phyloP scores from a whole-genome alignment of 2,329 filamentous ascomycete genomes.

The Aspergillus piperis region DNA sequence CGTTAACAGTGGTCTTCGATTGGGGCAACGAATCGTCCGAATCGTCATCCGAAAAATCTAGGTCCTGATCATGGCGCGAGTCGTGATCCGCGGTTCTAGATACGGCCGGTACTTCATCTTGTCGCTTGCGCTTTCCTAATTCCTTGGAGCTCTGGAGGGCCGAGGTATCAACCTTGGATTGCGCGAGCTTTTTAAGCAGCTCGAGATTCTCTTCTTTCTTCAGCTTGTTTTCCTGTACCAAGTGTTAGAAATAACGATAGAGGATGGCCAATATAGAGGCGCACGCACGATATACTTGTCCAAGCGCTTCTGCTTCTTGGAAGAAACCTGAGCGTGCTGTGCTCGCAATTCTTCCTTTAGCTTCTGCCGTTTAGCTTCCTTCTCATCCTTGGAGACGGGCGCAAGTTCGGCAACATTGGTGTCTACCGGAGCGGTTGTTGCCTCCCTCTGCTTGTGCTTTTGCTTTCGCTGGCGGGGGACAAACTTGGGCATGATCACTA shows the following conservation, averaged over 20 bases:
- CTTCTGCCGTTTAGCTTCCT: conserved; percentile 54
- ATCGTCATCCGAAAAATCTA: conserved; percentile 36
- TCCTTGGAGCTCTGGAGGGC: conserved; percentile 75
- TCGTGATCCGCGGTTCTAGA: conserved; percentile 23
- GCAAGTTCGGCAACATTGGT: conserved; percentile 45
- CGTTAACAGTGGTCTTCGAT: conserved; percentile 24
- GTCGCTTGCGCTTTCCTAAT: conserved; percentile 69
- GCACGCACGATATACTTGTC: conserved; percentile 65
- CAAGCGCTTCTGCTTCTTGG: conserved; percentile 67
- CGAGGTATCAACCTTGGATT: conserved; percentile 77
- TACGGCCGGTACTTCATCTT: conserved; percentile 46
- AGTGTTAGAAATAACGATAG: conserved; percentile 19
- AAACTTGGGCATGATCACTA: conserved; percentile 48
- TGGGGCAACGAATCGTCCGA: conserved; percentile 37
- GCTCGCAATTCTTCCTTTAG: conserved; percentile 58
- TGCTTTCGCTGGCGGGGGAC: conserved; percentile 62
- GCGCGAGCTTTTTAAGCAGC: conserved; percentile 78
- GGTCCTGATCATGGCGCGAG: conserved; percentile 29
- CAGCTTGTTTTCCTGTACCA: conserved; percentile 74
- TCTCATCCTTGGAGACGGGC: conserved; percentile 54
- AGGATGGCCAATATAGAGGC: background rate
- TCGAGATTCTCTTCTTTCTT: conserved; percentile 89
- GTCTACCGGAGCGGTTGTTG: conserved; percentile 44
- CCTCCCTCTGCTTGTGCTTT: conserved; percentile 44
- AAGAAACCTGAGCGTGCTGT: conserved; percentile 58